Base-by-base conservation (phyloP, 2,329 filamentous ascomycete genomes). In the Aspergillus ibericus region DNA sequence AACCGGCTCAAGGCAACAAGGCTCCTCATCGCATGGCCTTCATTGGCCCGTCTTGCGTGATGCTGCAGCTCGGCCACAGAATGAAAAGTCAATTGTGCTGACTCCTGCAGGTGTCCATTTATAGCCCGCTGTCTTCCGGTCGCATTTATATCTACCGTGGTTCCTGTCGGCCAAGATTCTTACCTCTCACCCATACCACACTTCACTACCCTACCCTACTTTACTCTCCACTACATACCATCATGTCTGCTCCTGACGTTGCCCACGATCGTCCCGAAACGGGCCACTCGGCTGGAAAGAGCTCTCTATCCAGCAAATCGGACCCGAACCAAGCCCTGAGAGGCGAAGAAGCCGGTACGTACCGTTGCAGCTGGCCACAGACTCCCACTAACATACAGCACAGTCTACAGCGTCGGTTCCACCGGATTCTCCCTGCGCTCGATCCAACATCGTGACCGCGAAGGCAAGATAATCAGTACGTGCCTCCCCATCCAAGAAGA, bases 291-390 rank as follows among this genome's bases (percentile, higher is more conserved):
- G 25, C 25, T 16, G 44, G 44, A 4, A 48, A 48, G 38, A 63
- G 56, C 5, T 67, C 69, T 15, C 53, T 92, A 67, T 87, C 90
- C 66, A 88, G 83, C 73, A 96, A 95, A 81, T 89, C 92, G 34
- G 92, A 96, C 74, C 92, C 92, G 34, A 92, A 89, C 62, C 79
- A 91, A 74, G 92, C 92, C 63, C 88, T 96, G 74, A 88, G 83
- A 64, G 92, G 96, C 77, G 86, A 85, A 56, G 91, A 96, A 75
- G 92, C 93, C 62, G 85, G 92, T 96, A 81, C 69, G 90, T 83
- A 56, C 34, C 15, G 5, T 10, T 3, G 7, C 12, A 8, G 7
- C 29, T 32, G 8, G 8, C 6, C 29, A 10, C 29, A 10, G 29
- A 10, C 9, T 9, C 29, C 29, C 29, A 32, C 29, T 32, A 32